A percentile compares a stretch with the other conserved stretches of the same genome.
These are phyloP conservation scores for Vitis hybrid DNA, from an alignment of 177 flowering plant species.

Conservation along the genomic window DNA sequence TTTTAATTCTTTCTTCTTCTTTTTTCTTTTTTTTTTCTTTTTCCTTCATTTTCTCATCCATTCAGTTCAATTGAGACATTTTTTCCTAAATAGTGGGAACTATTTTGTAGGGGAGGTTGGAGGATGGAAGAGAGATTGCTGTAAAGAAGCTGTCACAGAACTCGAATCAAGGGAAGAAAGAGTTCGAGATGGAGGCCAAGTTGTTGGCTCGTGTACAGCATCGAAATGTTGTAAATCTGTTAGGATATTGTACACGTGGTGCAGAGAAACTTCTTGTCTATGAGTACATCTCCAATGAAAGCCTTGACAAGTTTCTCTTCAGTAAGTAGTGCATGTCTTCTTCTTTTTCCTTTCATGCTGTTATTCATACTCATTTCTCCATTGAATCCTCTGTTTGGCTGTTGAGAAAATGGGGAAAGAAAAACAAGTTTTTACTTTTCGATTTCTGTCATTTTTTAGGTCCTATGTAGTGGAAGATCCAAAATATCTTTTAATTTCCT, in stretches of 20 bases:
- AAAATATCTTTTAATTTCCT: no score
- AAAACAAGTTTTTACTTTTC: no score
- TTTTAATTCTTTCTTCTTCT: no score
- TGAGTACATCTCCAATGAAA: slow-evolving; percentile 71
- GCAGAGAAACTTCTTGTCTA: slow-evolving; percentile 79
- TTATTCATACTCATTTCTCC: background rate
- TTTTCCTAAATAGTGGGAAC: background rate
- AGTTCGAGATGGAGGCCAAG: slow-evolving; percentile 78
- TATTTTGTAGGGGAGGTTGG: slow-evolving; percentile 61
- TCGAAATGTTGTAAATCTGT: slow-evolving; percentile 73
- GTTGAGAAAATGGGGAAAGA: no score
- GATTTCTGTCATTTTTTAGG: no score
- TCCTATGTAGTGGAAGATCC: no score
- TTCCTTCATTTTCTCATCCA: background rate
- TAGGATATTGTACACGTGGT: slow-evolving; percentile 75
- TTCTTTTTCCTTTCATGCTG: background rate
- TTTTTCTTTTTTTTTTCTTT: no score
- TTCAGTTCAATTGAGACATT: background rate
- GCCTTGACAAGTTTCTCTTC: slow-evolving; percentile 92
- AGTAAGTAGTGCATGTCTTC: slow-evolving; percentile 41
- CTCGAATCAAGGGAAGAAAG: slow-evolving; percentile 77
- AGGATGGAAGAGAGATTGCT: slow-evolving; percentile 84
- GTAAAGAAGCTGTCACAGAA: slow-evolving; percentile 76
- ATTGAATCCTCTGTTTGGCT: no score
- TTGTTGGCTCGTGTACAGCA: slow-evolving; percentile 82